phyloP scores from a whole-genome alignment of 352 stramenopile genomes.

The Globisporangium megalacanthum region DNA sequence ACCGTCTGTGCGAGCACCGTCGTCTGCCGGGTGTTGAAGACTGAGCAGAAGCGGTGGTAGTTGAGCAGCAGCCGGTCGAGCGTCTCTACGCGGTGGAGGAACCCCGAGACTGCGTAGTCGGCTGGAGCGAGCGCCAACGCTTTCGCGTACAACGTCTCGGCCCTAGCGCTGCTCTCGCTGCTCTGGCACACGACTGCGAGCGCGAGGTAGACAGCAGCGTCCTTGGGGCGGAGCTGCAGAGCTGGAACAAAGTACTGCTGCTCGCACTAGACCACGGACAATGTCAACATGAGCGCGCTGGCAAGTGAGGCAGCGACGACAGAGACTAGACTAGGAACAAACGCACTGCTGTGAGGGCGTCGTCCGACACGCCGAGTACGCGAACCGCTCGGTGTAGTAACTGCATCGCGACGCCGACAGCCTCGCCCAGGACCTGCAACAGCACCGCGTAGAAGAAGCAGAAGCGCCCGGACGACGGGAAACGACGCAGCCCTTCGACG shows the following conservation, averaged over 20 bases:
- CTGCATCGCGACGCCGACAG: slow-evolving; percentile 28
- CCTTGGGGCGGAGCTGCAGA: slow-evolving; percentile 41
- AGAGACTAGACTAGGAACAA: neutral
- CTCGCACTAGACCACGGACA: slow-evolving; percentile 25
- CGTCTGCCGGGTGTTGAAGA: slow-evolving; percentile 51
- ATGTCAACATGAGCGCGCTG: neutral
- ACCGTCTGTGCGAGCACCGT: slow-evolving; percentile 47
- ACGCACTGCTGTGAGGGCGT: slow-evolving; percentile 32
- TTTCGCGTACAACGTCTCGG: slow-evolving; percentile 48
- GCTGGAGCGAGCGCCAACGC: slow-evolving; percentile 28
- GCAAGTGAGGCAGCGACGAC: neutral
- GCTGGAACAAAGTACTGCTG: slow-evolving; percentile 42
- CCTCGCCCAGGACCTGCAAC: slow-evolving; percentile 36
- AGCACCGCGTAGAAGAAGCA: slow-evolving; percentile 36
- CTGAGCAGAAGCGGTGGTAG: slow-evolving; percentile 64
- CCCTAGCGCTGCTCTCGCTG: slow-evolving; percentile 28
- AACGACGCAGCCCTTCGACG: slow-evolving; percentile 31
- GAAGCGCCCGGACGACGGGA: slow-evolving; percentile 31
- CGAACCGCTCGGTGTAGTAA: slow-evolving; percentile 22
- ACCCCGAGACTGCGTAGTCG: slow-evolving; percentile 52
- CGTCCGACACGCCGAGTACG: slow-evolving; percentile 17
- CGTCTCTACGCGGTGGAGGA: slow-evolving; percentile 51
- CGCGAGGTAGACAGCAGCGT: slow-evolving; percentile 44
- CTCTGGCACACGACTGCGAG: slow-evolving; percentile 57
- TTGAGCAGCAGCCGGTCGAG: slow-evolving; percentile 59